These are phyloP conservation scores for Solanum hybrid DNA, from an alignment of 305 asterid species.

Conservation along the genomic window DNA sequence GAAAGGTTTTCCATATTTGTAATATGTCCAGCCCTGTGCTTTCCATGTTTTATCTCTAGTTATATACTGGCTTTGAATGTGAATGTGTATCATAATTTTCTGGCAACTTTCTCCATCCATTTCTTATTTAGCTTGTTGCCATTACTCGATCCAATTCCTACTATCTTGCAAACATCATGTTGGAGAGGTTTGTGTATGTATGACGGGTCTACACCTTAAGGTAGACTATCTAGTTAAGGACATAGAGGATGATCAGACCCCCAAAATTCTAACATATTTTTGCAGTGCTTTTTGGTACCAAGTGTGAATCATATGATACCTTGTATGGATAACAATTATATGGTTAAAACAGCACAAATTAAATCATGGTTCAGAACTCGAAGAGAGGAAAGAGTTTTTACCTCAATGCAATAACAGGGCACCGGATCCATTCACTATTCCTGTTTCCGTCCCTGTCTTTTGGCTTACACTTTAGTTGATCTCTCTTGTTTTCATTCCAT, in stretches of 20 bases:
- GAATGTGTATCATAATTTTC: conserved; percentile 6
- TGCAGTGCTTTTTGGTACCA: not conserved
- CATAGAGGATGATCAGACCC: not conserved
- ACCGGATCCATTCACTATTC: not conserved
- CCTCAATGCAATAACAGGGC: not conserved
- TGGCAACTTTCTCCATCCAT: not conserved
- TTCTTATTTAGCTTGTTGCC: not conserved
- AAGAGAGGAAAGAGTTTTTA: not conserved
- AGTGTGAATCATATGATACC: not conserved
- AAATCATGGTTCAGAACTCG: not conserved
- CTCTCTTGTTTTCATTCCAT: not conserved
- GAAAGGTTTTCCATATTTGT: not conserved
- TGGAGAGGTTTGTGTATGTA: not conserved
- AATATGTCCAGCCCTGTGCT: not conserved
- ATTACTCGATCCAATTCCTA: not conserved
- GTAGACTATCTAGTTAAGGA: not conserved
- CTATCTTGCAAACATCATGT: not conserved
- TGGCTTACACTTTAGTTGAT: not conserved
- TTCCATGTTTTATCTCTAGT: conserved; percentile 4
- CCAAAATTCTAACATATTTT: not conserved
- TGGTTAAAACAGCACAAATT: not conserved
- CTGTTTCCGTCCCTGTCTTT: not conserved
- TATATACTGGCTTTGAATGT: conserved; percentile 6
- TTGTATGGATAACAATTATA: not conserved
- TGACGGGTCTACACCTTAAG: not conserved